phyloP scores from a whole-genome alignment of 306 rosid genomes.

The Lupinus albus region DNA sequence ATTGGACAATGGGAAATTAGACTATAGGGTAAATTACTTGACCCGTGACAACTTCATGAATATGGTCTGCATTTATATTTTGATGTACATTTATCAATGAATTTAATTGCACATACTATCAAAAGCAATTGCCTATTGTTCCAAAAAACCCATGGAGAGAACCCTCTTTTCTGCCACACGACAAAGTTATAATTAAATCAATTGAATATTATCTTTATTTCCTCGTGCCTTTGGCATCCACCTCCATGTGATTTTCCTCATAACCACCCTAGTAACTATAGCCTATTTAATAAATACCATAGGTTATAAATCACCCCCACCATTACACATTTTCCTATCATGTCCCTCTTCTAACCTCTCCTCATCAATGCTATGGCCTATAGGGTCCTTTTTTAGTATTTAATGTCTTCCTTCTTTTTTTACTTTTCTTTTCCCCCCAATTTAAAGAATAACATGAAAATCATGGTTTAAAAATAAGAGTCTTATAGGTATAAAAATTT shows the following conservation, averaged over 20 bases:
- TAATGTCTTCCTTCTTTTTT: background rate
- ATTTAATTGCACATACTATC: background rate
- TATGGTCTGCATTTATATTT: slow-evolving; percentile 3
- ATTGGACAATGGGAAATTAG: background rate
- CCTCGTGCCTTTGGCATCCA: background rate
- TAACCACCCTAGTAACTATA: background rate
- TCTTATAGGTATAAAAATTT: too few species aligned
- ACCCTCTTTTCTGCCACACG: background rate
- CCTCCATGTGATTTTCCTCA: slow-evolving; percentile 12
- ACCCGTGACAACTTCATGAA: background rate
- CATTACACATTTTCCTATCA: background rate
- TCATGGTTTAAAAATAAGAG: background rate
- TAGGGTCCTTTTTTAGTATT: slow-evolving; percentile 14
- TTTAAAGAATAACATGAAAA: background rate
- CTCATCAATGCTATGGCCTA: slow-evolving; percentile 7
- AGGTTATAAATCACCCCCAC: background rate
- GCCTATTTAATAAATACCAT: background rate
- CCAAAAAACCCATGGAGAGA: background rate
- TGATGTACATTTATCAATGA: background rate
- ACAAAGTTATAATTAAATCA: background rate
- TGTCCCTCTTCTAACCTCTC: background rate
- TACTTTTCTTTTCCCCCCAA: background rate
- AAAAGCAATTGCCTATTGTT: background rate
- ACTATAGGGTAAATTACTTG: background rate
- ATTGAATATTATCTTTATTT: background rate